Percentiles rank a stretch among this genome's conserved stretches.
phyloP scores from a whole-genome alignment of 2,329 filamentous ascomycete genomes.

The Keithomyces neogunnii region DNA sequence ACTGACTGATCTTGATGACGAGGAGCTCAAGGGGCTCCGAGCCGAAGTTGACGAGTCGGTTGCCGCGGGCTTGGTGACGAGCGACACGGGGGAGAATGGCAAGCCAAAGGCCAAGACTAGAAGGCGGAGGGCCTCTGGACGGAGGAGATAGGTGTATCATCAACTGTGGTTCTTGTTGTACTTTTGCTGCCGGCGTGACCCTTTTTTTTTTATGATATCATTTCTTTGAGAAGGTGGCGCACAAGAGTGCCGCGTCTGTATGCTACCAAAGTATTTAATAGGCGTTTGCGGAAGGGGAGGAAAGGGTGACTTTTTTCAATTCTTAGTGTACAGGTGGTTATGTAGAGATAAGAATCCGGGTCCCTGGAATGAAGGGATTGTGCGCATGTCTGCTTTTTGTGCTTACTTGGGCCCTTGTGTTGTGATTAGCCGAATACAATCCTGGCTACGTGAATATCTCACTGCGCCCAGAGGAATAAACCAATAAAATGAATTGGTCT shows the following conservation, averaged over 20 bases:
- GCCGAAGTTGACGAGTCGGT: conserved; percentile 41
- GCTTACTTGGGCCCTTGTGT: no score
- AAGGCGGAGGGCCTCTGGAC: conserved; percentile 27
- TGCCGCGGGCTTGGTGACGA: conserved; percentile 17
- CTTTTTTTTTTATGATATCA: neutral
- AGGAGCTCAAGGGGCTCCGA: conserved; percentile 67
- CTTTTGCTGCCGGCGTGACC: no score
- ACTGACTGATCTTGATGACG: conserved; percentile 85
- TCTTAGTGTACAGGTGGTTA: neutral
- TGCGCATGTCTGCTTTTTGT: no score
- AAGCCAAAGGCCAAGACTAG: conserved; percentile 22
- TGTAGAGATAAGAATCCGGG: neutral
- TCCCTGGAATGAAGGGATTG: neutral
- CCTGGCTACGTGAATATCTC: no score
- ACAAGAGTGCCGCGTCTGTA: no score
- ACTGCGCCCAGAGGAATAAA: no score
- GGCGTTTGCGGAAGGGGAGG: neutral
- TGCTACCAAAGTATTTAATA: neutral
- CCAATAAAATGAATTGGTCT: no score
- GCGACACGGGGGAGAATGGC: conserved; percentile 6
- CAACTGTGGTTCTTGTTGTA: neutral
- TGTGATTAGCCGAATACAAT: no score
- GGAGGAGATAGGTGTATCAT: conserved; percentile 19
- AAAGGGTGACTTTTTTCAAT: neutral
- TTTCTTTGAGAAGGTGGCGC: neutral